A percentile compares a stretch with the other conserved stretches of the same genome.
These are phyloP conservation scores for Suhomyces faveliae DNA, from an alignment of 805 yeast genomes.

Conservation along the genomic window DNA sequence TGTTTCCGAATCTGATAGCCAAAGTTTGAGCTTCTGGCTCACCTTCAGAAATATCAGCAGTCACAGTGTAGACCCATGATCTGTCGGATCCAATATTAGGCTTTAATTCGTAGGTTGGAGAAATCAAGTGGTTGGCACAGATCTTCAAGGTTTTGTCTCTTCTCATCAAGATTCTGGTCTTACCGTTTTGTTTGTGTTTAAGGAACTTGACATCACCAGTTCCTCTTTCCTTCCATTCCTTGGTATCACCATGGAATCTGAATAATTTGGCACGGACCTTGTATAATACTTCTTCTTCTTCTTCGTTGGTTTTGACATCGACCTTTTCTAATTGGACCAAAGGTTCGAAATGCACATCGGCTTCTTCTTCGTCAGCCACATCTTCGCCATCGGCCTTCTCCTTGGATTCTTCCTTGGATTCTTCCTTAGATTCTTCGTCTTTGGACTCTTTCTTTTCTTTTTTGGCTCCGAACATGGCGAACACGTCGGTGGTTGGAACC, in stretches of 20 bases:
- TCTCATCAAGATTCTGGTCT: conserved; percentile 94
- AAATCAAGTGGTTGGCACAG: conserved; percentile 93
- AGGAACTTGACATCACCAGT: conserved; percentile 97
- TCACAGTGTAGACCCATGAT: conserved; percentile 95
- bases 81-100: conserved; percentile 97
- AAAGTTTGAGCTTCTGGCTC: conserved; percentile 93
- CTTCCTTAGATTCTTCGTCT: conserved; percentile 34
- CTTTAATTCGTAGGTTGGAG: conserved; percentile 77
- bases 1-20: conserved; percentile 91
- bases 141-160: conserved; percentile 97
- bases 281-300: conserved; percentile 75
- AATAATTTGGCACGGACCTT: conserved; percentile 95
- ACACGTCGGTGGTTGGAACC: conserved; percentile 80
- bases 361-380: conserved; percentile 59
- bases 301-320: conserved; percentile 94
- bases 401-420: conserved; percentile 34
- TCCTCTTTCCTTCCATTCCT: conserved; percentile 99
- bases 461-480: conserved; percentile 94
- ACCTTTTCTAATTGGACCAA: conserved; percentile 92
- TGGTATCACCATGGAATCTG: conserved; percentile 77
- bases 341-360: conserved; percentile 94
- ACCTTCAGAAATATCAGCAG: conserved; percentile 91
- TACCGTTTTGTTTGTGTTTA: conserved; percentile 77
- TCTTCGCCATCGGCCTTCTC: conserved; percentile 51
- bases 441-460: conserved; percentile 59